These are phyloP conservation scores for Suhomyces kunorum DNA, from an alignment of 1,139 yeast species.

Conservation along the genomic window DNA sequence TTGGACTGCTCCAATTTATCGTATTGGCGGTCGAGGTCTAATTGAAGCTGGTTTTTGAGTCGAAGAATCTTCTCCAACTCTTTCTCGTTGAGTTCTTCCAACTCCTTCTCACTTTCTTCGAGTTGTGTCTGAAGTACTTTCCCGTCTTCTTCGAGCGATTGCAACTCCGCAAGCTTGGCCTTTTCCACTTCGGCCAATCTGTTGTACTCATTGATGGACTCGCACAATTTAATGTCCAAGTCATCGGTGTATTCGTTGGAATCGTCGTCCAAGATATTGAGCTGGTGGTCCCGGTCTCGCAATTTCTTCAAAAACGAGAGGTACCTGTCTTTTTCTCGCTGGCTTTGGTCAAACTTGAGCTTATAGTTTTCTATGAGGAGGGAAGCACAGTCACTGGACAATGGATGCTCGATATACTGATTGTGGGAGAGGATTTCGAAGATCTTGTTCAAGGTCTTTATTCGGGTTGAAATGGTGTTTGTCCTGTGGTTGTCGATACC, in stretches of 20 bases:
- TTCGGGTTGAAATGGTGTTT: conserved; percentile 17
- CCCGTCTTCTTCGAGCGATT: conserved; percentile 45
- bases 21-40: conserved; percentile 49
- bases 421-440: conserved; percentile 56
- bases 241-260: conserved; percentile 16
- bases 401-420: conserved; percentile 82
- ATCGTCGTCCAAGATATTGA: conserved; percentile 8
- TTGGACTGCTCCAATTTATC: conserved; percentile 62
- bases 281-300: conserved; percentile 36
- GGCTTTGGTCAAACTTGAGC: conserved; percentile 68
- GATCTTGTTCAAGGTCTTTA: conserved; percentile 47
- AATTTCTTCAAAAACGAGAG: conserved; percentile 69
- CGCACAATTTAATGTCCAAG: conserved; percentile 39
- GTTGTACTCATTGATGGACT: conserved; percentile 45
- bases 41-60: conserved; percentile 53
- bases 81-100: conserved; percentile 35
- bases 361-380: conserved; percentile 66
- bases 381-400: conserved; percentile 83
- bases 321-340: conserved; percentile 79
- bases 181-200: conserved; percentile 34
- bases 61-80: conserved; percentile 48
- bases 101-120: conserved; percentile 37
- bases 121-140: conserved; percentile 43
- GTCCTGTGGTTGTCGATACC: conserved; percentile 8
- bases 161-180: conserved; percentile 44